Evolutionary conservation across 352 stramenopile species (phyloP).

Genomic region (Globisporangium spiculum): DNA sequence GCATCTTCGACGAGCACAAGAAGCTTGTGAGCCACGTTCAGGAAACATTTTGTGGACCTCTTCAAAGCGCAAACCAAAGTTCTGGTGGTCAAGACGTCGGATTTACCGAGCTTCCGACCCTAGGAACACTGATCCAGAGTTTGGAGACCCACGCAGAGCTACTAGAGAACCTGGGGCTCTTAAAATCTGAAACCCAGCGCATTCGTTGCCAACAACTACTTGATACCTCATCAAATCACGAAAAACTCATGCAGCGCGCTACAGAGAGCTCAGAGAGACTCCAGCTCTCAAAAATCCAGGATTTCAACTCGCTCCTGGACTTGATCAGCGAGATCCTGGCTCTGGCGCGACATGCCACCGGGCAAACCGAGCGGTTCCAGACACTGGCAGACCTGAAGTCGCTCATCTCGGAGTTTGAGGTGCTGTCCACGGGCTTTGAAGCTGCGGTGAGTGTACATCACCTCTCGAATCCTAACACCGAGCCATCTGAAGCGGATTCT

Average conservation of each 20-base stretch:
- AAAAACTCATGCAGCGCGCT: slow-evolving; percentile 4
- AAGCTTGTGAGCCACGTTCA: not conserved
- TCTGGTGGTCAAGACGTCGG: not conserved
- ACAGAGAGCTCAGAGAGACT: not conserved
- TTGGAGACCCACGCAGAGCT: not conserved
- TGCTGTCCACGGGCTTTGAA: not conserved
- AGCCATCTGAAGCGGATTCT: not conserved
- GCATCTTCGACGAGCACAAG: not conserved
- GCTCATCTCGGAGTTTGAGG: slow-evolving; percentile 6
- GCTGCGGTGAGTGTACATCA: not conserved
- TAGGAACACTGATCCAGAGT: not conserved
- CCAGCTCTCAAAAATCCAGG: slow-evolving; percentile 2
- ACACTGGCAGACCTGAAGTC: slow-evolving; percentile 9
- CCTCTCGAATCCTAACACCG: too few species aligned
- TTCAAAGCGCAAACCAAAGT: not conserved
- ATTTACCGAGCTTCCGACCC: too few species aligned
- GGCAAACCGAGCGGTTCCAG: slow-evolving; percentile 3
- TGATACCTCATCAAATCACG: not conserved
- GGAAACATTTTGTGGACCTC: not conserved
- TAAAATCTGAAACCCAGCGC: not conserved
- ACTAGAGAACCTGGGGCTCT: slow-evolving; percentile 5
- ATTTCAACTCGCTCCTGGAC: slow-evolving; percentile 4
- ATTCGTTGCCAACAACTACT: slow-evolving; percentile 2
- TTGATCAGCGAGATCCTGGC: not conserved
- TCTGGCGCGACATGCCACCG: not conserved